These are phyloP conservation scores for Calonectria naviculata DNA, from an alignment of 2,329 filamentous ascomycete species.

Conservation along the genomic window DNA sequence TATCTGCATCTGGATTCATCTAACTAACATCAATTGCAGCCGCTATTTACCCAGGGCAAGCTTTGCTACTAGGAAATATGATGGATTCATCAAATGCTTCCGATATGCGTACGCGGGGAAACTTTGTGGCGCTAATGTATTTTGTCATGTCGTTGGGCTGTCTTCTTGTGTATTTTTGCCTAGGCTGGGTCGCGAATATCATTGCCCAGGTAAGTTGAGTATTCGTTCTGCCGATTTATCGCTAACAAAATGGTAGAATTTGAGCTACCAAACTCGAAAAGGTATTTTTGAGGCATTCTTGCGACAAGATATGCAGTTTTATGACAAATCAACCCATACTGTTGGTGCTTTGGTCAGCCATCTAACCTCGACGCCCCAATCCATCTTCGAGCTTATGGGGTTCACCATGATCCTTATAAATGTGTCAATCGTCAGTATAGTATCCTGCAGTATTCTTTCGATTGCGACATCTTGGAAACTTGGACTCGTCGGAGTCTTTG, in stretches of 20 bases:
- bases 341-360: slow-evolving; percentile 47
- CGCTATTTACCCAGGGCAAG: background rate
- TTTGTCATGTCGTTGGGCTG: slow-evolving; percentile 57
- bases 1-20: background rate
- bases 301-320: slow-evolving; percentile 52
- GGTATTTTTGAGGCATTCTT: slow-evolving; percentile 42
- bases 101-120: background rate
- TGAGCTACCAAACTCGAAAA: slow-evolving; percentile 43
- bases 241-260: background rate
- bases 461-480: slow-evolving; percentile 59
- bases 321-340: slow-evolving; percentile 50
- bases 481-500: slow-evolving; percentile 57
- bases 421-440: slow-evolving; percentile 47
- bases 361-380: slow-evolving; percentile 47
- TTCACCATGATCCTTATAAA: slow-evolving; percentile 51
- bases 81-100: background rate
- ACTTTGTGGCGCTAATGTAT: slow-evolving; percentile 54
- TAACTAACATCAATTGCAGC: background rate
- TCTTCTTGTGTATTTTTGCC: slow-evolving; percentile 53
- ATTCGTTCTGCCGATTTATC: background rate
- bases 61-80: background rate
- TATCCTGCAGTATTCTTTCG: slow-evolving; percentile 51
- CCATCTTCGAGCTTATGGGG: slow-evolving; percentile 53
- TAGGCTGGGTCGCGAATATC: slow-evolving; percentile 48
- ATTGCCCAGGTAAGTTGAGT: slow-evolving; percentile 22